Evolutionary conservation across 371 early-diverging fungal genomes (phyloP).

Genomic region (Syncephalastrum monosporum): DNA sequence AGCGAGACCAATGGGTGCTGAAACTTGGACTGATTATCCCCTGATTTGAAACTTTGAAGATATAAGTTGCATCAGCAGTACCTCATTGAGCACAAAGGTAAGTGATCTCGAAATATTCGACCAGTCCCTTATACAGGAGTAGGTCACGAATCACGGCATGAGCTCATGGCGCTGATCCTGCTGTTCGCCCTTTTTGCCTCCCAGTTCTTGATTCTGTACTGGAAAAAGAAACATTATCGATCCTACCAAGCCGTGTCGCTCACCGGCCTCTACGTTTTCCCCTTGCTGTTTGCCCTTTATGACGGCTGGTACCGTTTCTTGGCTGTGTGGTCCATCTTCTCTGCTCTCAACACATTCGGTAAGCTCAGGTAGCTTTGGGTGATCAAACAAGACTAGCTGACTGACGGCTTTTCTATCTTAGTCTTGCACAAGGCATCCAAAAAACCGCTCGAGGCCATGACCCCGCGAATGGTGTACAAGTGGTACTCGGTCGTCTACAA

Average conservation of each 20-base stretch:
- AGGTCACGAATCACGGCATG: constrained; percentile 72
- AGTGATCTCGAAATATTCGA: not conserved
- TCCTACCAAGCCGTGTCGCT: constrained; percentile 79
- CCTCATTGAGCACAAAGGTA: constrained; percentile 43
- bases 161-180: constrained; percentile 78
- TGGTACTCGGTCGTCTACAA: constrained; percentile 68
- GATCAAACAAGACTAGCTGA: not conserved
- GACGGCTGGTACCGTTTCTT: constrained; percentile 52
- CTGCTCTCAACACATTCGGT: constrained; percentile 44
- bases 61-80: constrained; percentile 40
- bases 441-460: constrained; percentile 67
- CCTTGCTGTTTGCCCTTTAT: constrained; percentile 50
- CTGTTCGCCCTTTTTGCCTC: constrained; percentile 66
- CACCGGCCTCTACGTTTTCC: constrained; percentile 74
- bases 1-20: not conserved
- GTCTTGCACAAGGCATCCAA: constrained; percentile 58
- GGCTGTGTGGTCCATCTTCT: constrained; percentile 41
- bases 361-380: constrained; percentile 7
- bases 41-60: constrained; percentile 10
- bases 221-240: constrained; percentile 76
- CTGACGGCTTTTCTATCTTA: constrained; percentile 11
- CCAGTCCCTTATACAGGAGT: not conserved
- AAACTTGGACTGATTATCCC: not conserved
- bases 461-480: constrained; percentile 70
- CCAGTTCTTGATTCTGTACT: constrained; percentile 73